phyloP scores from a whole-genome alignment of 495 filamentous ascomycete genomes.

The Chaetomium tenue region DNA sequence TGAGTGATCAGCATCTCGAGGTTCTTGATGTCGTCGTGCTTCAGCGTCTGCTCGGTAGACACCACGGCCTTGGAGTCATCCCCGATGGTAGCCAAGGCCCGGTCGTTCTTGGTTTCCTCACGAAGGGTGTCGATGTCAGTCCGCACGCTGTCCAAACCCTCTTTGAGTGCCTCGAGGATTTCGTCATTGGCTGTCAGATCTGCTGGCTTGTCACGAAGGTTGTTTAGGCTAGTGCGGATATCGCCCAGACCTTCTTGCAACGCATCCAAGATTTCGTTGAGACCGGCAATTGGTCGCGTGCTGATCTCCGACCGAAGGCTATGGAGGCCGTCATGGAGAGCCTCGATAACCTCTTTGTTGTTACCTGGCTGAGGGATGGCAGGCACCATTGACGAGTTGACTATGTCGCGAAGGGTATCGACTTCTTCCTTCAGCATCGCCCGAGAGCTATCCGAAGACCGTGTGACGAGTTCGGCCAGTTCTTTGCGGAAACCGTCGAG shows the following conservation, averaged over 20 bases:
- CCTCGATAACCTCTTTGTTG: constrained; percentile 62
- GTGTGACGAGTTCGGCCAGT: constrained; percentile 54
- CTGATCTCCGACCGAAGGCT: constrained; percentile 64
- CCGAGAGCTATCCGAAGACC: constrained; percentile 48
- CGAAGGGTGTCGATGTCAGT: constrained; percentile 76
- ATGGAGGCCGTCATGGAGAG: constrained; percentile 67
- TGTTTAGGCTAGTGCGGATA: constrained; percentile 72
- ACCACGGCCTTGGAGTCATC: constrained; percentile 37
- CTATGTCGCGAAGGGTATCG: constrained; percentile 69
- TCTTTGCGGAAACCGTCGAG: constrained; percentile 73
- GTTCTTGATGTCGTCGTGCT: constrained; percentile 72
- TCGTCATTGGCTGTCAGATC: constrained; percentile 80
- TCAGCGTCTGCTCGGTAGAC: constrained; percentile 46
- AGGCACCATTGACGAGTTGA: constrained; percentile 66
- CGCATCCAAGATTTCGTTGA: constrained; percentile 75
- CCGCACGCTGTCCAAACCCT: constrained; percentile 68
- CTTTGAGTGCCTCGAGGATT: constrained; percentile 80
- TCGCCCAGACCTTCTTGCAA: constrained; percentile 77
- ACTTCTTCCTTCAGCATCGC: constrained; percentile 75
- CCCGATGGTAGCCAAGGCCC: constrained; percentile 49
- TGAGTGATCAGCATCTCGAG: constrained; percentile 79
- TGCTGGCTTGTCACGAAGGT: constrained; percentile 70
- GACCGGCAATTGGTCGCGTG: constrained; percentile 53
- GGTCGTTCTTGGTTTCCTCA: constrained; percentile 48
- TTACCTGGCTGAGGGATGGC: constrained; percentile 48